Percentiles rank a stretch among this genome's conserved stretches.
phyloP scores from a whole-genome alignment of 495 filamentous ascomycete species.

The Platismatia glauca region DNA sequence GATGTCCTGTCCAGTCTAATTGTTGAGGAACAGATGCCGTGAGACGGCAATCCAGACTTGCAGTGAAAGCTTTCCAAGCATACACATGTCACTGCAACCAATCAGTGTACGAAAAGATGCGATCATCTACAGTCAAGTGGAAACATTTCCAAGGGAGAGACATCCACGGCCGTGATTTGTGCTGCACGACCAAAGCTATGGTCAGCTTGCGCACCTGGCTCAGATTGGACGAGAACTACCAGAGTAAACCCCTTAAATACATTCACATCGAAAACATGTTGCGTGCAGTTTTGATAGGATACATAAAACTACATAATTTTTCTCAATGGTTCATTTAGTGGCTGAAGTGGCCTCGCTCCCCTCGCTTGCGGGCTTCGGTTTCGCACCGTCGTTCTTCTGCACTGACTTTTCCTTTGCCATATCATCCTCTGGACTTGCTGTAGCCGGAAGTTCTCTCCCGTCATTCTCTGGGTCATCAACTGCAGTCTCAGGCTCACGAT shows the following conservation, averaged over 20 bases:
- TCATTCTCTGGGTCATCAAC: conserved; percentile 24
- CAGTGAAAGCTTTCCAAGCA: background rate
- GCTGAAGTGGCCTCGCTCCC: conserved; percentile 67
- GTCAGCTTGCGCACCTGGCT: background rate
- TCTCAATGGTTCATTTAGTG: conserved; percentile 29
- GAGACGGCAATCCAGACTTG: background rate
- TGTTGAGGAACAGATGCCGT: no score
- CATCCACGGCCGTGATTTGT: background rate
- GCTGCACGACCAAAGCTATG: background rate
- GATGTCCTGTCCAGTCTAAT: no score
- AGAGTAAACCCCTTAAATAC: background rate
- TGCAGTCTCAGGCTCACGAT: conserved; percentile 57
- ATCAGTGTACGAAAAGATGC: no score
- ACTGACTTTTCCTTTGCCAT: conserved; percentile 57
- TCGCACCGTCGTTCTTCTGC: conserved; percentile 43
- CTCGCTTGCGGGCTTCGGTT: conserved; percentile 68
- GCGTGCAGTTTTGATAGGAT: conserved; percentile 1
- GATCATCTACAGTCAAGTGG: background rate
- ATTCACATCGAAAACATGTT: background rate
- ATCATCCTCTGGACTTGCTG: conserved; percentile 40
- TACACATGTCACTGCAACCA: background rate
- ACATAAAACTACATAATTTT: conserved; percentile 6
- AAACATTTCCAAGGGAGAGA: no score
- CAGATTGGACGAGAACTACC: background rate
- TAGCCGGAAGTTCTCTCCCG: conserved; percentile 29